These are phyloP conservation scores for Phytophthora macrochlamydospora DNA, from an alignment of 352 stramenopile genomes.

Conservation along the genomic window DNA sequence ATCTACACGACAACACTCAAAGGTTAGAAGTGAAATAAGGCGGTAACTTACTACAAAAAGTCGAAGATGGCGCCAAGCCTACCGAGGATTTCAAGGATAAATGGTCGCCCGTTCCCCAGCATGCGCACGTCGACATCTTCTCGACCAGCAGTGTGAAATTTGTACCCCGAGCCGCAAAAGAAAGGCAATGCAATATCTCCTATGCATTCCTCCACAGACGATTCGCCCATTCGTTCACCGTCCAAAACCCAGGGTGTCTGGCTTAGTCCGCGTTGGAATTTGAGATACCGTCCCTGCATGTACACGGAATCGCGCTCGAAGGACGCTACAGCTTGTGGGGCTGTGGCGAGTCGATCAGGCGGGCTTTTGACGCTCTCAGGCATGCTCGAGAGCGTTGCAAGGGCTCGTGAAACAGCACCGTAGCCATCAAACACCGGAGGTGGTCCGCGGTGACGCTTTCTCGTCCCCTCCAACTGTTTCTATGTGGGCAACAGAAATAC, in stretches of 20 bases:
- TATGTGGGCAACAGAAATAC: constrained; percentile 11
- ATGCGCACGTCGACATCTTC: constrained; percentile 99
- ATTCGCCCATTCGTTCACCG: constrained; percentile 82
- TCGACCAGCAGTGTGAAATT: constrained; percentile 96
- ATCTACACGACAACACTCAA: constrained; percentile 35
- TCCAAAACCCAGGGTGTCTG: constrained; percentile 93
- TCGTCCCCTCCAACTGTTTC: constrained; percentile 62
- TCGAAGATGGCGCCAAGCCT: background rate
- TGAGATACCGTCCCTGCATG: constrained; percentile 90
- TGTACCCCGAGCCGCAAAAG: constrained; percentile 79
- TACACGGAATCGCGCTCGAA: constrained; percentile 88
- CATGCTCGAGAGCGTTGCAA: constrained; percentile 50
- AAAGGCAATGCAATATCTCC: constrained; percentile 69
- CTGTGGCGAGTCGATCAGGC: constrained; percentile 43
- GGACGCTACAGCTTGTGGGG: constrained; percentile 38
- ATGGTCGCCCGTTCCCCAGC: constrained; percentile 93
- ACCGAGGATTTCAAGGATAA: constrained; percentile 89
- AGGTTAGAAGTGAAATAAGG: no score
- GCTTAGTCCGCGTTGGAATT: constrained; percentile 88
- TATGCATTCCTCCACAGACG: constrained; percentile 91
- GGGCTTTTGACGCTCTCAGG: constrained; percentile 65
- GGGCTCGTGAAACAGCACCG: constrained; percentile 72
- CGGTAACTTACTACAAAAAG: background rate
- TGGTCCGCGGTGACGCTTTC: constrained; percentile 72
- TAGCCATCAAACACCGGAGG: constrained; percentile 76